Evolutionary conservation across 108 stramenopile genomes (phyloP).

Genomic region (Phaeodactylum tricornutum): DNA sequence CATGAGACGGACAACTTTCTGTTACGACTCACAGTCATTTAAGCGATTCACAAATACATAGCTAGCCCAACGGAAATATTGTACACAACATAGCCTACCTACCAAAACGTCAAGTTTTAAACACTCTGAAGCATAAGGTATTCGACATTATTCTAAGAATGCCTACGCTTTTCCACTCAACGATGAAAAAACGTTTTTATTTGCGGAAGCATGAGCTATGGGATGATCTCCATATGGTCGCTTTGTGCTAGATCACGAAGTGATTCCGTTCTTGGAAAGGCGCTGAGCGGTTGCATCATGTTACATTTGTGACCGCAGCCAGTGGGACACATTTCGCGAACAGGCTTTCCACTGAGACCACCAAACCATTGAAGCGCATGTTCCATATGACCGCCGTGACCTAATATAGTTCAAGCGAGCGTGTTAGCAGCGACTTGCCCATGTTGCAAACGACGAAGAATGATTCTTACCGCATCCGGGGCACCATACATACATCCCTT

Average conservation of each 20-base stretch:
- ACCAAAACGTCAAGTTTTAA: too few relatives aligned
- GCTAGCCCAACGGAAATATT: too few relatives aligned
- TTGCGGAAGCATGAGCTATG: too few relatives aligned
- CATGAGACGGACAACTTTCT: too few relatives aligned
- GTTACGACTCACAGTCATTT: too few relatives aligned
- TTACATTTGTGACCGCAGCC: conserved; percentile 84
- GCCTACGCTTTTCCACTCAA: too few relatives aligned
- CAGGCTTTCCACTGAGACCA: conserved; percentile 21
- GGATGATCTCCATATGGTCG: too few relatives aligned
- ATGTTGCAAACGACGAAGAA: background rate
- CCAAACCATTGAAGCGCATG: conserved; percentile 74
- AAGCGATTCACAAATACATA: too few relatives aligned
- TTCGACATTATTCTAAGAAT: too few relatives aligned
- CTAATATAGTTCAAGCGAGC: background rate
- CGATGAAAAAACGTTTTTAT: too few relatives aligned
- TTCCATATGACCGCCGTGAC: conserved; percentile 49
- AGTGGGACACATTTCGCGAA: conserved; percentile 62
- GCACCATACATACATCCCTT: conserved; percentile 79
- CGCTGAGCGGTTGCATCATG: conserved; percentile 31
- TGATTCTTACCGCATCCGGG: conserved; percentile 67
- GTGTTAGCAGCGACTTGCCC: background rate
- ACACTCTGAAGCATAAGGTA: too few relatives aligned
- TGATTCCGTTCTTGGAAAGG: conserved; percentile 28
- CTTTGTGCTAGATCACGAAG: background rate
- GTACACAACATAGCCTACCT: too few relatives aligned